These are phyloP conservation scores for Amesomyces nigricolor DNA, from an alignment of 2,329 filamentous ascomycete species.

Conservation along the genomic window DNA sequence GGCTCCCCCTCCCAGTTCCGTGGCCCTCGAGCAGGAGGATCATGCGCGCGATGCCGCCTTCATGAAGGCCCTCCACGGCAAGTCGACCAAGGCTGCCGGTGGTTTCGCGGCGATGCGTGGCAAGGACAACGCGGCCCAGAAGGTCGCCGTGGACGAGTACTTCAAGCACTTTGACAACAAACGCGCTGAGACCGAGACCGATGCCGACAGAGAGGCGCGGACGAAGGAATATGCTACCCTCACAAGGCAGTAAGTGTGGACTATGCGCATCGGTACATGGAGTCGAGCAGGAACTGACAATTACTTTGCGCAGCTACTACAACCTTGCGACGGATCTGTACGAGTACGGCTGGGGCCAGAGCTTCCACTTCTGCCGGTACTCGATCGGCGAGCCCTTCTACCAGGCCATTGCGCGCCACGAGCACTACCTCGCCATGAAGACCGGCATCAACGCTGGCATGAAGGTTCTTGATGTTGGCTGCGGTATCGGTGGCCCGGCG, in stretches of 20 bases:
- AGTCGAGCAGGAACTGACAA: slow-evolving; percentile 20
- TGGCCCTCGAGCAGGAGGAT: slow-evolving; percentile 70
- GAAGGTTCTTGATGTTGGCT: slow-evolving; percentile 92
- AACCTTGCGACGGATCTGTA: slow-evolving; percentile 94
- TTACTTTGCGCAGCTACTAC: slow-evolving; percentile 63
- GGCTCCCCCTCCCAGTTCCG: slow-evolving; percentile 19
- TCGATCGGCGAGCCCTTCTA: slow-evolving; percentile 78
- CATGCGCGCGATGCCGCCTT: slow-evolving; percentile 82
- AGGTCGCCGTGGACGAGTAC: slow-evolving; percentile 69
- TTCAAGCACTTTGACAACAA: slow-evolving; percentile 87
- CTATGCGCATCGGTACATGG: background rate
- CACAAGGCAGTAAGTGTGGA: slow-evolving; percentile 74
- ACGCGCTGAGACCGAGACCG: slow-evolving; percentile 68
- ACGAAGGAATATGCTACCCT: slow-evolving; percentile 86
- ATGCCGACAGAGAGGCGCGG: slow-evolving; percentile 71
- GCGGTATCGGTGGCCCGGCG: slow-evolving; percentile 91
- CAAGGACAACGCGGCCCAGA: slow-evolving; percentile 60
- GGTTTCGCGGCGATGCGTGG: slow-evolving; percentile 78
- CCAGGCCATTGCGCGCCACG: slow-evolving; percentile 90
- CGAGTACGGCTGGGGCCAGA: slow-evolving; percentile 94
- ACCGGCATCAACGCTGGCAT: slow-evolving; percentile 82
- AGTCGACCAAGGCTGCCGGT: slow-evolving; percentile 61
- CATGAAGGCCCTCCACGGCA: slow-evolving; percentile 80
- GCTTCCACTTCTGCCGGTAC: slow-evolving; percentile 97
- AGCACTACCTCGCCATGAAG: slow-evolving; percentile 91